Conservation (phyloP, 2,329 filamentous ascomycete species). For the Curvularia sp. region DNA sequence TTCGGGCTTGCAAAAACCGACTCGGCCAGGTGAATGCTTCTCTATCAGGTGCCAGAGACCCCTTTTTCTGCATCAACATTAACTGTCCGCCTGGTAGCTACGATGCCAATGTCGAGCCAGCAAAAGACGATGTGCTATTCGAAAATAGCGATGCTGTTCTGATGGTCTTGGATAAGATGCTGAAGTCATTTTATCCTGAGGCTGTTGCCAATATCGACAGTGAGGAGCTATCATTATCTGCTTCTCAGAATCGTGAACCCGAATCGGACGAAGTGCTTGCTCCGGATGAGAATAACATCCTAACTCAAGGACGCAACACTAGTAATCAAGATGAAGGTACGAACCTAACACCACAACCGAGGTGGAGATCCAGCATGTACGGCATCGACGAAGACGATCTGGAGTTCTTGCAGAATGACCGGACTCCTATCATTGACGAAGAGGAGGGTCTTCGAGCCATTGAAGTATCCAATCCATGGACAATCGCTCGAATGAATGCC, state of each 20-base stretch:
- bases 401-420: constrained; percentile 28
- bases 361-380: constrained; percentile 51
- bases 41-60: constrained; percentile 53
- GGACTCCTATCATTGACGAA: constrained; percentile 25
- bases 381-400: constrained; percentile 49
- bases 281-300: background rate
- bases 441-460: constrained; percentile 43
- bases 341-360: constrained; percentile 1
- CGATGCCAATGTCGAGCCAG: constrained; percentile 73
- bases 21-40: constrained; percentile 47
- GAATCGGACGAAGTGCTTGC: background rate
- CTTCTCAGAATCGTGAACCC: background rate
- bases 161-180: constrained; percentile 53
- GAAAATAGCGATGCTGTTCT: constrained; percentile 60
- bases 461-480: constrained; percentile 57
- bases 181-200: constrained; percentile 50
- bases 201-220: constrained; percentile 13
- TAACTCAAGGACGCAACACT: constrained; percentile 1
- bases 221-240: constrained; percentile 6
- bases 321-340: background rate
- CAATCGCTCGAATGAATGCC: constrained; percentile 57
- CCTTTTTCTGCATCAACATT: constrained; percentile 71
- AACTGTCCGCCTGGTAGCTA: constrained; percentile 68
- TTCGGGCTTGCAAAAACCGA: constrained; percentile 60
- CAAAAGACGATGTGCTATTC: constrained; percentile 76